Base-by-base conservation (phyloP, 164 flowering plant genomes). In the Annona squamosa region DNA sequence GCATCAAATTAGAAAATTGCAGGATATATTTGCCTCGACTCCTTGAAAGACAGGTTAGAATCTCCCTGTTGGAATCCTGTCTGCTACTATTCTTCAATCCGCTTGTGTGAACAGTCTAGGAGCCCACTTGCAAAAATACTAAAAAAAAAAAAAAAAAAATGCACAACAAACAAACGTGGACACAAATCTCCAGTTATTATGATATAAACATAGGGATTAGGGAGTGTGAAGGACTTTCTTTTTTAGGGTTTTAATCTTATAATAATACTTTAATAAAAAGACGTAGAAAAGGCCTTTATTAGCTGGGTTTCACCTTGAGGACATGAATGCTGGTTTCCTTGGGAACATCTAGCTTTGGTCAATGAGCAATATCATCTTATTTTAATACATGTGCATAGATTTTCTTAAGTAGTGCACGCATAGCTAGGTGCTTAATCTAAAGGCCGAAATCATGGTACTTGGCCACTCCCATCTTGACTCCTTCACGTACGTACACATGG, bases 221-320 rank as follows among this genome's bases (percentile, higher is more conserved):
- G 17, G 37, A 26, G 37, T 26, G 37, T 0, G 37, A 26, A 26
- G 37, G 37, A 26, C 37, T 26, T 26, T 26, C 37, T 26, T 26
- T 26, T 26, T 26, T 26, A 26, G 37, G 37, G 37, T 26, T 26
- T 52, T 48, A 48, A 48, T 48, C 13, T 2, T 52, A 52, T 52
- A 9, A 52, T 52, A 52, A 52, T 52, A 52, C 6, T 26, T 26
- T 26, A 26, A 26, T 52, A 10, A 52, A 9, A 52, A 12, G 59
- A 52, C 9, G 59, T 52, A 3, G 59, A 52, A 52, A 16, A 9
- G 7, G 9, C 59, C 9, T 52, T 52, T 52, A 52, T 9, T 66
- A 66, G 37, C 37, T 26, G 37, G 68, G 46, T 66, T 66, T 66
- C 13, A 42, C 48, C 68, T 66, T 42, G 68, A 44, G 68, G 43